These are phyloP conservation scores for Phlebiopsis gigantea DNA, from an alignment of 768 basidiomycete species.

Conservation along the genomic window DNA sequence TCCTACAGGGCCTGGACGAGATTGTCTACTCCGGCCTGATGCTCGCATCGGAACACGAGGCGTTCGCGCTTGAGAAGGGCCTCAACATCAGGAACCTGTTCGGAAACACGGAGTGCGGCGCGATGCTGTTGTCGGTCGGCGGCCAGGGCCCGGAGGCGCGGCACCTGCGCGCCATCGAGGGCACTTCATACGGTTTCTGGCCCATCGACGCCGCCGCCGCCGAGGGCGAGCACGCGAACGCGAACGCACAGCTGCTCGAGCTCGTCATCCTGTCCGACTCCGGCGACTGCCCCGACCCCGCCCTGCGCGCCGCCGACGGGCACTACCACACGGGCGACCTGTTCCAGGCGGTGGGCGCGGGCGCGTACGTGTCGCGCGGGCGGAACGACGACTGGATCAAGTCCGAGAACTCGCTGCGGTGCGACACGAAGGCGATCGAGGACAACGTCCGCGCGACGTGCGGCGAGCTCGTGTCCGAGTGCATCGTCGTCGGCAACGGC, in stretches of 20 bases:
- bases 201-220: constrained; percentile 40
- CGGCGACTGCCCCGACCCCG: constrained; percentile 59
- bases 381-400: constrained; percentile 87
- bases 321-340: constrained; percentile 79
- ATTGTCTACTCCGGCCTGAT: constrained; percentile 63
- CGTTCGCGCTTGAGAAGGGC: constrained; percentile 60
- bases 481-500: constrained; percentile 72
- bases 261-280: constrained; percentile 66
- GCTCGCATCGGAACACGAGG: constrained; percentile 62
- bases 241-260: constrained; percentile 52
- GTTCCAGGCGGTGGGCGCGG: constrained; percentile 56
- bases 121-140: constrained; percentile 58
- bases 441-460: constrained; percentile 69
- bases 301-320: constrained; percentile 56
- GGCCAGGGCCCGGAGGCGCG: constrained; percentile 45
- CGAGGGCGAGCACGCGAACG: constrained; percentile 45
- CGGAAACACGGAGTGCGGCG: constrained; percentile 78
- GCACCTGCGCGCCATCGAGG: constrained; percentile 53
- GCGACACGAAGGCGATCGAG: constrained; percentile 79
- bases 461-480: constrained; percentile 59
- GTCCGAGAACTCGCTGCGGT: constrained; percentile 70
- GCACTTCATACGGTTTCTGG: constrained; percentile 62
- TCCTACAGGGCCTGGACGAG: constrained; percentile 54
- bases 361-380: constrained; percentile 60
- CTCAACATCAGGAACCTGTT: constrained; percentile 72